Conservation (phyloP, 1,284 basidiomycete genomes). For the Grifola frondosa region DNA sequence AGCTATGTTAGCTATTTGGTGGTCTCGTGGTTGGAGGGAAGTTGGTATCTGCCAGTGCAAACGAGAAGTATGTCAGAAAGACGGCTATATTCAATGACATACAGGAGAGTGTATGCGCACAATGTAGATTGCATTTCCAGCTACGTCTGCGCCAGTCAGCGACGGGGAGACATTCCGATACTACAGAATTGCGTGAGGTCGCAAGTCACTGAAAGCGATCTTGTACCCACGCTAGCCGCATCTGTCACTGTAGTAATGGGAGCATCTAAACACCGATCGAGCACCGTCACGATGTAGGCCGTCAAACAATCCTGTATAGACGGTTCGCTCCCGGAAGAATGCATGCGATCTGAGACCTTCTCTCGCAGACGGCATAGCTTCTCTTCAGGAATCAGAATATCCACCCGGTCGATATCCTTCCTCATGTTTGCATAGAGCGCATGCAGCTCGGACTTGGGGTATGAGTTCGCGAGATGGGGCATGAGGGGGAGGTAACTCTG, state of each 20-base stretch:
- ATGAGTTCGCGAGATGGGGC: slow-evolving; percentile 12
- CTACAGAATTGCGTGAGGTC: slow-evolving; percentile 14
- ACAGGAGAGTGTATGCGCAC: slow-evolving; percentile 20
- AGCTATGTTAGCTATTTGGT: slow-evolving; percentile 15
- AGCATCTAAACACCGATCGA: slow-evolving; percentile 18
- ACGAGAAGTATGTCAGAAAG: not conserved
- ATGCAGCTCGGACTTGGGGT: slow-evolving; percentile 3
- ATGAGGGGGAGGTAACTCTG: slow-evolving; percentile 11
- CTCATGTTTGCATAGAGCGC: slow-evolving; percentile 11
- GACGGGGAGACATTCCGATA: slow-evolving; percentile 24
- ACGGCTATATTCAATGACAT: slow-evolving; percentile 14
- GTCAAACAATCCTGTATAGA: slow-evolving; percentile 33
- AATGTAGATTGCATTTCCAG: slow-evolving; percentile 28
- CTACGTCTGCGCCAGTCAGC: slow-evolving; percentile 15
- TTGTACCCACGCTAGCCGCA: slow-evolving; percentile 28
- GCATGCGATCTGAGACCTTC: not conserved
- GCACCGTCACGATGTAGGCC: slow-evolving; percentile 28
- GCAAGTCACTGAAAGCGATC: not conserved
- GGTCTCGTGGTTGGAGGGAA: not conserved
- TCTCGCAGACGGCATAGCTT: slow-evolving; percentile 17
- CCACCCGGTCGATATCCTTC: slow-evolving; percentile 1
- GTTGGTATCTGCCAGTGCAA: slow-evolving; percentile 8
- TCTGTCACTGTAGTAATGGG: slow-evolving; percentile 24
- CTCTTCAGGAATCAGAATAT: slow-evolving; percentile 1
- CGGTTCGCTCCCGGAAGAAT: not conserved